Evolutionary conservation across 768 basidiomycete genomes (phyloP), one percentile per base, ranked within the genome.

Genomic region (Naematelia aurantialba): DNA sequence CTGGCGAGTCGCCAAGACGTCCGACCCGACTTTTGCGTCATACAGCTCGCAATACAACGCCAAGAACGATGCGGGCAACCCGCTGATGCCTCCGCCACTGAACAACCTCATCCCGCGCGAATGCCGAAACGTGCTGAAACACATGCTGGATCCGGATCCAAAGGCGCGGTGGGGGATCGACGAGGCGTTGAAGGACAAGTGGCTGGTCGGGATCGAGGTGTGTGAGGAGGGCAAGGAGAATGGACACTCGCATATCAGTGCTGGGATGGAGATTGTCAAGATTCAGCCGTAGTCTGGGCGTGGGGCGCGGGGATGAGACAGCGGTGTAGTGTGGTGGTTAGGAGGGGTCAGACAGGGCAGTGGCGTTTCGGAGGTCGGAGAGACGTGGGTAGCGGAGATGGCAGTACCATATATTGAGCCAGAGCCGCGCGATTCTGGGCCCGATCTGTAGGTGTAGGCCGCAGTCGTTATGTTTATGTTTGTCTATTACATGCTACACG

Each of bases 111-210:
- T 84, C 55, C 93, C 94, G 5, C 83, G 89, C 53, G 86, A 87
- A 54, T 94, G 91, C 67, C 81, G 94, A 39, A 81, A 83, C 29
- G 78, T 97, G 59, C 84, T 97, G 53, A 85, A 92, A 69, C 85
- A 85, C 80, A 98, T 99, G 93, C 83, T 99, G 56, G 91, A 98
- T 74, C 96, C 94, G 2, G 87, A 96, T 70, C 91, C 93, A 22
- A 87, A 87, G 76, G 76, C 80, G 46, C 81, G 94, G 25, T 80
- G 80, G 56, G 79, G 83, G 49, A 88, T 94, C 66, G 92, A 97
- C 66, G 88, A 91, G 55, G 84, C 88, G 55, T 79, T 92, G 60
- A 81, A 80, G 63, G 84, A 92, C 66, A 66, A 85, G 59, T 97
- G 92, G 92, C 79, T 94, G 54, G 78, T 83, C 78, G 75, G 81